Base-by-base conservation (phyloP, 1,284 basidiomycete genomes). In the Cerrena zonata region DNA sequence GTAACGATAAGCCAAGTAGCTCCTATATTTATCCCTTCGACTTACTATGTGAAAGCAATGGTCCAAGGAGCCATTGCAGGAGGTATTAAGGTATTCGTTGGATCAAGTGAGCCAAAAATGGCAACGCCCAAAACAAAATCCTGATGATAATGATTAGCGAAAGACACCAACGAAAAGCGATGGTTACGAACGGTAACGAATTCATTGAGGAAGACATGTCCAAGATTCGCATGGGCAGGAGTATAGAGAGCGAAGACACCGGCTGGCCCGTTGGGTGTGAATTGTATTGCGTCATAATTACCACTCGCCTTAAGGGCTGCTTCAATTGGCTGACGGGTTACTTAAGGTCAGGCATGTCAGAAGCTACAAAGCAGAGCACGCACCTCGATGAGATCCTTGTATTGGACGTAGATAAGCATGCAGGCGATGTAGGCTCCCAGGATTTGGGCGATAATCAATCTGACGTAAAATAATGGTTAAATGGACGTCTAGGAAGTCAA, bases 381-480 rank as follows among this genome's bases (percentile, higher is more conserved):
- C 37, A 72, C 68, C 44, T 66, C 53, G 38, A 86, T 71, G 26
- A 78, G 52, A 25, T 73, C 69, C 47, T 74, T 73, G 72, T 79
- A 86, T 59, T 86, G 82, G 3, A 74, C 71, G 58, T 86, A 85
- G 43, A 82, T 61, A 39, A 84, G 55, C 15, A 81, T 63, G 51
- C 76, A 77, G 0, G 80, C 83, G 52, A 85, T 61, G 56, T 79
- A 86, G 23, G 72, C 76, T 19, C 83, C 84, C 2, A 84, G 55
- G 54, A 82, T 73, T 59, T 86, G 84, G 0, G 80, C 76, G 13
- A 76, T 45, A 51, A 86, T 79, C 58, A 83, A 86, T 60, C 83
- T 83, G 47, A 34, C 4, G 18, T 21, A 41, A 22, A 10, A 18
- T 18, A 12, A 27, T 27, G n/a, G n/a, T n/a, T n/a, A n/a, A n/a